These are phyloP conservation scores for Millerozyma miso DNA, from an alignment of 805 yeast genomes.

Conservation along the genomic window DNA sequence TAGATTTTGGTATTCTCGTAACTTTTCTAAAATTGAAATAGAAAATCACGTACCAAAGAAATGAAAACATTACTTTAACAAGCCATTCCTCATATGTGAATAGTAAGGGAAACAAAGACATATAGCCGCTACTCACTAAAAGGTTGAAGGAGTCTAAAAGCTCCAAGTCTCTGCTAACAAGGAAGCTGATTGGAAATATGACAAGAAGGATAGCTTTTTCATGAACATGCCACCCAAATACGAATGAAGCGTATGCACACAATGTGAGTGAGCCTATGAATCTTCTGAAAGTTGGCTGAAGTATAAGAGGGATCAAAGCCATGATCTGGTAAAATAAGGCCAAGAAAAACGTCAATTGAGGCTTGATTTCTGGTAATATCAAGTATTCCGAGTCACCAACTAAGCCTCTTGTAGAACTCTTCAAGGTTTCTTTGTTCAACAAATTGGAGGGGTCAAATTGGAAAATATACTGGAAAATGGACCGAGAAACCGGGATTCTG, in stretches of 20 bases:
- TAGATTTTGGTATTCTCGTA: conserved; percentile 48
- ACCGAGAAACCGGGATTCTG: conserved; percentile 27
- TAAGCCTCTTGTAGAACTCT: conserved; percentile 67
- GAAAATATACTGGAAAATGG: conserved; percentile 28
- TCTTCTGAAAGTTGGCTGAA: conserved; percentile 70
- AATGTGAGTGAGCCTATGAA: conserved; percentile 82
- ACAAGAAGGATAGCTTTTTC: conserved; percentile 93
- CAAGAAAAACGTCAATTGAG: conserved; percentile 68
- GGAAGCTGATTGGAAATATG: conserved; percentile 80
- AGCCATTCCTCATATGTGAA: conserved; percentile 77
- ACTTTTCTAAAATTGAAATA: conserved; percentile 70
- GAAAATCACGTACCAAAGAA: conserved; percentile 80
- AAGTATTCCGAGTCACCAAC: conserved; percentile 88
- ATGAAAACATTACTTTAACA: conserved; percentile 70
- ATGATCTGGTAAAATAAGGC: conserved; percentile 82
- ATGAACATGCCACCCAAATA: conserved; percentile 99
- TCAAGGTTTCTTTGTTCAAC: conserved; percentile 24
- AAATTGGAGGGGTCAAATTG: conserved; percentile 45
- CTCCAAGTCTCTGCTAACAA: conserved; percentile 67
- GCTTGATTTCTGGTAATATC: conserved; percentile 76
- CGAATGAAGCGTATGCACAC: conserved; percentile 86
- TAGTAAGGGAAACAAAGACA: conserved; percentile 83
- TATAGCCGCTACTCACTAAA: conserved; percentile 75
- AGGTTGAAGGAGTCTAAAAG: conserved; percentile 68
- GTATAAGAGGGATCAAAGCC: conserved; percentile 64